Evolutionary conservation across 306 rosid genomes (phyloP).

Genomic region (Quercus bicolor): DNA sequence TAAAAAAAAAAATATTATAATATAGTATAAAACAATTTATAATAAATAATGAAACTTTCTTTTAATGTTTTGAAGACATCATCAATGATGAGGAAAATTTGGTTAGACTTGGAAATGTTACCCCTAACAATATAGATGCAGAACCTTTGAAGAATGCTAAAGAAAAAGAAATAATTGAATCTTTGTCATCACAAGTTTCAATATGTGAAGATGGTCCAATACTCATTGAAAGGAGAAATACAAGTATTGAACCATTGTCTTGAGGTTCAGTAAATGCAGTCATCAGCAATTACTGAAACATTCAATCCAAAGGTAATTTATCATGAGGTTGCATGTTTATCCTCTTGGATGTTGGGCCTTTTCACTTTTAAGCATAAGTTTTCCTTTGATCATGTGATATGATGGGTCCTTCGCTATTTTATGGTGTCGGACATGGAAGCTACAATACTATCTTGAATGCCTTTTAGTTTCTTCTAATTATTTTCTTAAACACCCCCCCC

Average conservation of each 20-base stretch:
- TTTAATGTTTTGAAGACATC: neutral
- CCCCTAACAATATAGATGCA: neutral
- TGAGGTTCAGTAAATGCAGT: too few species aligned
- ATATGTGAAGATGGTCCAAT: neutral
- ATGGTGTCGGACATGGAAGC: neutral
- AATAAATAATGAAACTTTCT: too few species aligned
- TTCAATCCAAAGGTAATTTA: constrained; percentile 40
- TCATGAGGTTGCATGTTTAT: constrained; percentile 5
- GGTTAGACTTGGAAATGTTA: constrained; percentile 21
- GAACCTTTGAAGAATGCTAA: constrained; percentile 34
- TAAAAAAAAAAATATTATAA: too few species aligned
- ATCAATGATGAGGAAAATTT: constrained; percentile 24
- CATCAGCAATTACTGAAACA: constrained; percentile 20
- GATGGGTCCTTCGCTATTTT: neutral
- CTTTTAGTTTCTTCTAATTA: neutral
- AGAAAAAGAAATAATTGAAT: constrained; percentile 49
- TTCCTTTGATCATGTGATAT: neutral
- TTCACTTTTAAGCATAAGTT: neutral
- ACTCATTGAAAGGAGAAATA: too few species aligned
- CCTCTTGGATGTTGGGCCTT: neutral
- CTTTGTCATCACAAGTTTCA: constrained; percentile 45
- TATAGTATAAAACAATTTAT: too few species aligned
- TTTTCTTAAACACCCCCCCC: neutral
- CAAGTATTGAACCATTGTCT: too few species aligned
- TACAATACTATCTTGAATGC: neutral